Evolutionary conservation across 371 early-diverging fungal species (phyloP).

Genomic region (Mucor circinelloides): DNA sequence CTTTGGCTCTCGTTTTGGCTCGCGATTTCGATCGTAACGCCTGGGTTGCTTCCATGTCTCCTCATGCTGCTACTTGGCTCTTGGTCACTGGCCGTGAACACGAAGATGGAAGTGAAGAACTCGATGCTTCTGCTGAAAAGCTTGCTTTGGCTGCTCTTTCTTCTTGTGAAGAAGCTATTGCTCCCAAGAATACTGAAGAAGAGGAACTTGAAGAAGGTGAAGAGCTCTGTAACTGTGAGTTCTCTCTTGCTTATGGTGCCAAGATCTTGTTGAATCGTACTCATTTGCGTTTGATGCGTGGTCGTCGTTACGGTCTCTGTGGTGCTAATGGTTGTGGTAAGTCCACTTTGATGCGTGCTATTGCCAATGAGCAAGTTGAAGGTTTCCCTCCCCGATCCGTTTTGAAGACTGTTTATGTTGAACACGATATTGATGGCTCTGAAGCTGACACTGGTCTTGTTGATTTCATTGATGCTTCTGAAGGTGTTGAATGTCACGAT

Average conservation of each 20-base stretch:
- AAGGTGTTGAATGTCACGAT: constrained; percentile 54
- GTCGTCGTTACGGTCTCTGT: constrained; percentile 81
- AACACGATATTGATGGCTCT: constrained; percentile 78
- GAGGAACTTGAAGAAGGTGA: constrained; percentile 75
- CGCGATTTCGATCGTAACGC: constrained; percentile 40
- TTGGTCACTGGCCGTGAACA: constrained; percentile 36
- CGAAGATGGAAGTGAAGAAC: constrained; percentile 34
- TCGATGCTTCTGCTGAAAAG: constrained; percentile 33
- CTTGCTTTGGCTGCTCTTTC: constrained; percentile 37
- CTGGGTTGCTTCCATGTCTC: constrained; percentile 46
- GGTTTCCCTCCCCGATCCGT: constrained; percentile 77
- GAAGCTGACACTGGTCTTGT: constrained; percentile 66
- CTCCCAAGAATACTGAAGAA: constrained; percentile 44
- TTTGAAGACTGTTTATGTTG: constrained; percentile 74
- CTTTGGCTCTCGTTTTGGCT: constrained; percentile 38
- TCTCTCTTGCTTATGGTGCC: constrained; percentile 82
- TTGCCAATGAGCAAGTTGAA: constrained; percentile 73
- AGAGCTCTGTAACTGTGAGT: constrained; percentile 80
- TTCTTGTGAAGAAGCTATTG: constrained; percentile 47
- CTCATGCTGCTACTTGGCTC: constrained; percentile 47
- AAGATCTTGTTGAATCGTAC: constrained; percentile 83
- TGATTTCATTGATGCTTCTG: constrained; percentile 66
- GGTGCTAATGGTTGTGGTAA: constrained; percentile 90
- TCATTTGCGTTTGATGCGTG: constrained; percentile 72
- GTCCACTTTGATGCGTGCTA: constrained; percentile 86